Percentiles rank a stretch among this genome's conserved stretches.
phyloP scores from a whole-genome alignment of 163 green algal genomes.

The Scenedesmus sp. region DNA sequence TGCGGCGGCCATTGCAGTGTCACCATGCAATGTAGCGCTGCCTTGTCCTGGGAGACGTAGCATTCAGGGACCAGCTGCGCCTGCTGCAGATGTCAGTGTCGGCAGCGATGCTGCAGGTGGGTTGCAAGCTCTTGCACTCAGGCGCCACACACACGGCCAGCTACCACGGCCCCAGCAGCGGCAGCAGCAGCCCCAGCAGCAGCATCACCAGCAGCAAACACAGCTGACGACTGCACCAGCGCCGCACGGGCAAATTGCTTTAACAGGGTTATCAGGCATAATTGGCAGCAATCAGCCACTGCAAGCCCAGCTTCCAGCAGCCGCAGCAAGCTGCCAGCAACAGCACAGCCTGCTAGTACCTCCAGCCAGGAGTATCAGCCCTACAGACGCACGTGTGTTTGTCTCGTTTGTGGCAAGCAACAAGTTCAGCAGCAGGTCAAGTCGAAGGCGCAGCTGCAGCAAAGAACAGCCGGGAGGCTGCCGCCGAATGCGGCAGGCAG shows the following conservation, averaged over 20 bases:
- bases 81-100: neutral
- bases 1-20: neutral
- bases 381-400: neutral
- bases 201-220: too few species aligned
- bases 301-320: neutral
- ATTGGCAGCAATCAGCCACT: too few species aligned
- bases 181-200: neutral
- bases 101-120: neutral
- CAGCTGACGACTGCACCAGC: too few species aligned
- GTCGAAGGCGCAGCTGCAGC: neutral
- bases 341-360: neutral
- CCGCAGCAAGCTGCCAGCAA: neutral
- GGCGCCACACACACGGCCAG: neutral
- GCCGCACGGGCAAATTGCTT: too few species aligned
- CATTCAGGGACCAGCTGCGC: neutral
- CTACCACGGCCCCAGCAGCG: neutral
- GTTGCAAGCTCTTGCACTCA: neutral
- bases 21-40: neutral
- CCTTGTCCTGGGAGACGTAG: too few species aligned
- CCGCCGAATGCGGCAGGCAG: neutral
- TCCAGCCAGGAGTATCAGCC: neutral
- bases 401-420: slow-evolving; percentile 20
- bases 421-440: slow-evolving; percentile 3
- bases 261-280: too few species aligned
- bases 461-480: neutral